Percentiles rank a stretch among this genome's conserved stretches.
Evolutionary conservation across 345 rosid species (phyloP).

Genomic region (Pugionium cornutum): DNA sequence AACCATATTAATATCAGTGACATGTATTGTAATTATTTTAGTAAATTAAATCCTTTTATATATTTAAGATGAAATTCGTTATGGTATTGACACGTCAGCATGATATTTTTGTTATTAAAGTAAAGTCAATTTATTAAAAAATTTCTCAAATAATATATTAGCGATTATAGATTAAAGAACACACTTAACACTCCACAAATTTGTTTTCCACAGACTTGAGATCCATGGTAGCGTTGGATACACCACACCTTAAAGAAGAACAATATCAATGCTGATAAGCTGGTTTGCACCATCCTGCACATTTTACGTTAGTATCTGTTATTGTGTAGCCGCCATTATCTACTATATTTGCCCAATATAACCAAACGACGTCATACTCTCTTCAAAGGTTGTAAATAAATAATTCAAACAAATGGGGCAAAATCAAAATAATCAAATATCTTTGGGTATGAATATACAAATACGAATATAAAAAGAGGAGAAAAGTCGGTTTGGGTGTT

Average conservation of each 20-base stretch:
- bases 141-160: no score
- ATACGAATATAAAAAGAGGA: constrained; percentile 10
- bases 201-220: background rate
- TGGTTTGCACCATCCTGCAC: background rate
- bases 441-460: background rate
- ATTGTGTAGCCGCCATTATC: no score
- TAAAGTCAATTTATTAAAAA: no score
- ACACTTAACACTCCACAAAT: background rate
- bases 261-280: background rate
- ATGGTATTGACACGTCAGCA: no score
- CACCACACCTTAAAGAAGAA: background rate
- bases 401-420: background rate
- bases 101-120: no score
- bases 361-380: background rate
- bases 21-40: no score
- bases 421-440: background rate
- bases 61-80: no score
- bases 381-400: background rate
- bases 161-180: background rate
- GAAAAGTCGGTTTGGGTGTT: constrained; percentile 23
- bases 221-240: background rate
- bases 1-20: no score
- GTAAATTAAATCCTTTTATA: no score
- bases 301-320: no score
- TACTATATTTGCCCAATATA: no score